A percentile compares a stretch with the other conserved stretches of the same genome.
phyloP scores from a whole-genome alignment of 768 basidiomycete genomes.

The Lentinula sp. region DNA sequence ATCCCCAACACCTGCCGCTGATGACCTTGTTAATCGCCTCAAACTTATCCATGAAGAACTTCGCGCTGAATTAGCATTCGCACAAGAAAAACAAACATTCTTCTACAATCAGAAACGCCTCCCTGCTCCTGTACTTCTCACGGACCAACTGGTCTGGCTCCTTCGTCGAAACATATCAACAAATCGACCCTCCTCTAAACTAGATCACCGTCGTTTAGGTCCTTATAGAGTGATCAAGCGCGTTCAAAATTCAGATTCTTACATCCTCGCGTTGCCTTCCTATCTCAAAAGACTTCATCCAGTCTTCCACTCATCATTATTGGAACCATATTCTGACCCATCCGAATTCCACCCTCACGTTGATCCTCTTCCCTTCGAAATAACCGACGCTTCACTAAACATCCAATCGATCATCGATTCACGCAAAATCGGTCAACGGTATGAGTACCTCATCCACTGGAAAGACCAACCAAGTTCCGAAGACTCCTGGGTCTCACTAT shows the following conservation, averaged over 20 bases:
- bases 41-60: slow-evolving; percentile 11
- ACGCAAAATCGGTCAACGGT: background rate
- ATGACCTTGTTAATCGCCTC: slow-evolving; percentile 4
- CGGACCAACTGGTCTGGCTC: slow-evolving; percentile 13
- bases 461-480: background rate
- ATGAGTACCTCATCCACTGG: slow-evolving; percentile 6
- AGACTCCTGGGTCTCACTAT: slow-evolving; percentile 5
- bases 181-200: slow-evolving; percentile 17
- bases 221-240: slow-evolving; percentile 10
- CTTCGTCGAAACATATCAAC: slow-evolving; percentile 16
- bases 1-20: background rate
- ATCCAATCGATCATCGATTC: slow-evolving; percentile 5
- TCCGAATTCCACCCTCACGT: background rate
- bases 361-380: background rate
- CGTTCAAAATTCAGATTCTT: slow-evolving; percentile 9
- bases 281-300: slow-evolving; percentile 17
- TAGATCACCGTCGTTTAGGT: slow-evolving; percentile 13
- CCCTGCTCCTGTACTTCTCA: slow-evolving; percentile 7
- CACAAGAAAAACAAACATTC: slow-evolving; percentile 5
- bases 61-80: slow-evolving; percentile 7
- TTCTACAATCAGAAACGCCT: slow-evolving; percentile 3
- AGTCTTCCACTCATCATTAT: slow-evolving; percentile 20
- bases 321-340: slow-evolving; percentile 1
- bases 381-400: background rate
- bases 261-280: slow-evolving; percentile 12